Evolutionary conservation across 2,329 filamentous ascomycete genomes (phyloP), one percentile per base, ranked within the genome.

Genomic region (Teratosphaeriaceae sp.): DNA sequence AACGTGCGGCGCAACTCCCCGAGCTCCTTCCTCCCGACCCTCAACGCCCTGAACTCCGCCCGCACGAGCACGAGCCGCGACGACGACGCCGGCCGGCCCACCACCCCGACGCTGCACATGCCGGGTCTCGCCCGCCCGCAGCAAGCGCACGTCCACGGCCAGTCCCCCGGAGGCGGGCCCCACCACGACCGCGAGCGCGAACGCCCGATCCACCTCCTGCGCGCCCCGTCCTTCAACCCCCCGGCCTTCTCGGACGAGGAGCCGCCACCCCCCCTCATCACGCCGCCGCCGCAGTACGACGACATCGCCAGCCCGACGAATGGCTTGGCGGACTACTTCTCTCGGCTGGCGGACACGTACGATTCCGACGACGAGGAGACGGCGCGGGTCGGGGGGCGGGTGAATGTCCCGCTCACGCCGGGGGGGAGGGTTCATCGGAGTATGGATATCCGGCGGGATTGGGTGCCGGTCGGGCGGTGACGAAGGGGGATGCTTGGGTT

Each of bases 221-320:
- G 89, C 19, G 76, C 80, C 5, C 89, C 89, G 0, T 94, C 87
- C 0, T 94, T 88, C 67, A 88, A 88, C 46, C 89, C 89, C 2
- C 88, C 89, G 0, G 79, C 86, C 0, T 95, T 94, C 58, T 83
- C 92, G 48, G 87, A 87, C 4, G 84, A 94, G 41, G 75, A 80
- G 4, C 81, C 85, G 0, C 85, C 86, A 3, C 84, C 84, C 39
- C 80, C 83, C 1, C 63, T 85, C 13, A 72, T 85, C 50, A 94
- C 88, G 0, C 88, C 88, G 1, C 89, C 89, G 6, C 89, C 89
- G 1, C 80, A 84, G 44, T 95, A 96, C 61, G 85, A 90, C 46
- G 73, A 75, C 3, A 85, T 94, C 27, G 79, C 92, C 1, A 85
- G 83, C 13, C 87, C 61, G 64, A 88, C 68, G 65, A 82, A 63